These are phyloP conservation scores for Neurospora africana DNA, from an alignment of 495 filamentous ascomycete species.

Conservation along the genomic window DNA sequence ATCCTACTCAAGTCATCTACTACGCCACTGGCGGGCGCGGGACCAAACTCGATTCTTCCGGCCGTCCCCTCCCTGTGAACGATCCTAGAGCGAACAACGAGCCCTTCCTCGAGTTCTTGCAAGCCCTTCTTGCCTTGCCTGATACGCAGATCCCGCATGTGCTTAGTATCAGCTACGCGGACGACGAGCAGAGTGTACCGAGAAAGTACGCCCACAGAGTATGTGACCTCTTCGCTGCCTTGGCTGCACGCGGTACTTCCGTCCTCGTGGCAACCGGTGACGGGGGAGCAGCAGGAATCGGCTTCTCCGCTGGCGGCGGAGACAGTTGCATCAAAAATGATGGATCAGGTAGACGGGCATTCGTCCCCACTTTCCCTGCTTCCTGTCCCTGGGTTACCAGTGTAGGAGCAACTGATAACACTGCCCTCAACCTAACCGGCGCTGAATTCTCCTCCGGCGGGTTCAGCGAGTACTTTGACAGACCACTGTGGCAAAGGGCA, in stretches of 20 bases:
- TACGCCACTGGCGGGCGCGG: constrained; percentile 59
- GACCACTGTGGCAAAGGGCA: constrained; percentile 53
- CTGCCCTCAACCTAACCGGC: constrained; percentile 45
- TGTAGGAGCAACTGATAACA: constrained; percentile 58
- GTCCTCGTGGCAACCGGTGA: constrained; percentile 69
- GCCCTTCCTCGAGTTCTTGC: constrained; percentile 73
- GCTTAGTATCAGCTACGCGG: constrained; percentile 65
- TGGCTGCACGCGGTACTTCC: constrained; percentile 62
- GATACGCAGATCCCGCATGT: constrained; percentile 61
- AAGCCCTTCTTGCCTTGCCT: constrained; percentile 50
- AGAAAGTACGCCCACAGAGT: constrained; percentile 49
- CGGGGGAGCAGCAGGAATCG: constrained; percentile 46
- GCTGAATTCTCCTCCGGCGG: constrained; percentile 54
- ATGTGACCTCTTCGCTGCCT: constrained; percentile 62
- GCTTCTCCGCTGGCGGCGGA: constrained; percentile 17
- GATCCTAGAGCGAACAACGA: constrained; percentile 44
- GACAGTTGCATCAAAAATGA: constrained; percentile 52
- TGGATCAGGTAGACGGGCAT: constrained; percentile 48
- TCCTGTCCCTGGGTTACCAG: constrained; percentile 74
- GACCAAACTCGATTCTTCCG: constrained; percentile 43
- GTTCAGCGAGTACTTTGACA: constrained; percentile 58
- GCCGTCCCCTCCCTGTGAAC: constrained; percentile 33
- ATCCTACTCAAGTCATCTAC: constrained; percentile 47
- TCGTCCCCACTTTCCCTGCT: constrained; percentile 61
- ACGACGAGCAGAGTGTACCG: constrained; percentile 56